Evolutionary conservation across 371 early-diverging fungal species (phyloP).

Genomic region (Mucor circinelloides): DNA sequence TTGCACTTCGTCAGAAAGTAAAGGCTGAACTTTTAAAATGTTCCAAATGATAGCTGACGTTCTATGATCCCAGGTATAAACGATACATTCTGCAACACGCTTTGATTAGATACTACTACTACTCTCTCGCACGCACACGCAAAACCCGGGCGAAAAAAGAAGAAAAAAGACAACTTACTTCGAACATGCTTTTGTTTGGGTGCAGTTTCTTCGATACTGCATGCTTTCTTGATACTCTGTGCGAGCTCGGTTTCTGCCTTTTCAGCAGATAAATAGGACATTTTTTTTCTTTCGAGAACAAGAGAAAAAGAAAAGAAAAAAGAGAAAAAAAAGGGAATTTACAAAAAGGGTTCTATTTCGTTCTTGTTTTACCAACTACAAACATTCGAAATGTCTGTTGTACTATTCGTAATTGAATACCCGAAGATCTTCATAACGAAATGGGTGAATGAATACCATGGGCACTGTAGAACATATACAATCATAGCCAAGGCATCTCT

Average conservation of each 20-base stretch:
- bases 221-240: constrained; percentile 89
- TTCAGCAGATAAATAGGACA: constrained; percentile 57
- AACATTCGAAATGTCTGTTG: neutral
- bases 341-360: neutral
- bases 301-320: neutral
- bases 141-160: neutral
- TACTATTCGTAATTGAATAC: neutral
- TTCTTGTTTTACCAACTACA: neutral
- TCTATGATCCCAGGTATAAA: constrained; percentile 95
- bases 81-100: constrained; percentile 68
- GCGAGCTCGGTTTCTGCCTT: constrained; percentile 89
- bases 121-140: neutral
- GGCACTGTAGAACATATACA: neutral
- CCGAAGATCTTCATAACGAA: neutral
- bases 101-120: neutral
- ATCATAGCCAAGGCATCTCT: neutral
- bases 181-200: constrained; percentile 98
- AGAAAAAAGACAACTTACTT: too few relatives aligned
- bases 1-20: constrained; percentile 90
- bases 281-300: constrained; percentile 4
- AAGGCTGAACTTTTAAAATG: constrained; percentile 83
- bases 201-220: constrained; percentile 86
- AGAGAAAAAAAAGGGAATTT: neutral
- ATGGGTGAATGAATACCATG: neutral
- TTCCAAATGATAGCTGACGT: constrained; percentile 87